These are phyloP conservation scores for Neoboletus brunneissimus DNA, from an alignment of 768 basidiomycete species.

Conservation along the genomic window DNA sequence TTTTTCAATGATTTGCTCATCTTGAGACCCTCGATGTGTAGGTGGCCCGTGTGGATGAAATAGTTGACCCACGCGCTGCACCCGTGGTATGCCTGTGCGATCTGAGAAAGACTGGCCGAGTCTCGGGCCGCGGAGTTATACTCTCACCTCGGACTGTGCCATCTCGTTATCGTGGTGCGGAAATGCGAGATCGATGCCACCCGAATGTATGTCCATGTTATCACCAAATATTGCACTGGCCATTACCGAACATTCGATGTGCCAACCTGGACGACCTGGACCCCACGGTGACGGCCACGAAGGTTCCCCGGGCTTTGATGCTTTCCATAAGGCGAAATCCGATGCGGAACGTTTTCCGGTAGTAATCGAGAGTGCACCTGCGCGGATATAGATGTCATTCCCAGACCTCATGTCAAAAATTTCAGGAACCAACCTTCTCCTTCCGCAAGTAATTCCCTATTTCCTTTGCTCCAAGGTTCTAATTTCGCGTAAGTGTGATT, in stretches of 20 bases:
- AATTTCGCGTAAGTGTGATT: constrained; percentile 90
- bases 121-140: constrained; percentile 3
- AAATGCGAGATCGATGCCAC: constrained; percentile 96
- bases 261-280: constrained; percentile 65
- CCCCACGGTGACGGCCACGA: constrained; percentile 98
- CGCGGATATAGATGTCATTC: neutral
- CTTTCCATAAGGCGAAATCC: constrained; percentile 99
- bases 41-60: constrained; percentile 96
- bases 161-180: constrained; percentile 99
- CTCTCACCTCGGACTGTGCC: constrained; percentile 86
- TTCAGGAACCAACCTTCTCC: constrained; percentile 68
- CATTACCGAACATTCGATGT: constrained; percentile 99
- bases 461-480: constrained; percentile 95
- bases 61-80: constrained; percentile 97
- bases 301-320: constrained; percentile 93
- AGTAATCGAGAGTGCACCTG: constrained; percentile 57
- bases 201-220: constrained; percentile 96
- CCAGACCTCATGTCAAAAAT: neutral
- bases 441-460: constrained; percentile 83
- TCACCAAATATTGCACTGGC: constrained; percentile 64
- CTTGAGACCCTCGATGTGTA: constrained; percentile 97
- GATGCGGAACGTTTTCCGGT: constrained; percentile 73
- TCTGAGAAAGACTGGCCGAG: constrained; percentile 5
- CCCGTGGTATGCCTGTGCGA: constrained; percentile 81
- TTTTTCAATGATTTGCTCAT: constrained; percentile 99